Base-by-base conservation (phyloP, 176 grass and related monocot species). In the Hyparrhenia diplandra region DNA sequence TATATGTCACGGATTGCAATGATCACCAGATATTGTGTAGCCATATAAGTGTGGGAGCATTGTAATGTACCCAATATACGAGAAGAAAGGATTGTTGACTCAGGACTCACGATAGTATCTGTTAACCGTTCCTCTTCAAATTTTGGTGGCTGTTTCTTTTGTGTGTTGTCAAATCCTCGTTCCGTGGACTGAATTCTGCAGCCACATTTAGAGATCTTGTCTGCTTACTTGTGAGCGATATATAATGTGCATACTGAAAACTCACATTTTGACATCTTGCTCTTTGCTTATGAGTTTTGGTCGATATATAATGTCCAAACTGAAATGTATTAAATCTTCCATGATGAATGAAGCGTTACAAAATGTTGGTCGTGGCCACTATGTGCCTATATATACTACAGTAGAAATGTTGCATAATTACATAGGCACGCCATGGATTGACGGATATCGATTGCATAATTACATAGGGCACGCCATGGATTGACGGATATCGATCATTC, bases 1-100 rank as follows among this genome's bases (percentile, higher is more conserved):
- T 78, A 58, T 78, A 75, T 78, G 73, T 57, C 73, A 37, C 23
- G 64, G 46, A 73, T 52, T 78, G 66, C 78, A 82, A 40, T 51
- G 60, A 41, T n/a, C 37, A 10, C 59, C 17, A 79, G 70, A 84
- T 40, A 65, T 55, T 68, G 41, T 73, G 77, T 77, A 77, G 52
- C 79, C 83, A 59, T n/a, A n/a, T 81, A 82, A 76, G 6, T 73
- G 6, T 78, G 36, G 23, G 75, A 73, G 61, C 6, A 46, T 25
- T 51, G 24, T n/a, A n/a, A n/a, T n/a, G n/a, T 67, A 82, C 73
- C 55, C 32, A 18, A 13, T 46, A 77, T 45, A 63, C 30, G 34
- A 63, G 11, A 11, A 60, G 20, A 30, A 80, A 1, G 13, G 24
- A 54, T 25, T 73, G 3, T 32, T 73, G 6, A 67, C 55, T 76